Conservation (phyloP, 495 filamentous ascomycete genomes). For the Rhypophila decipiens region DNA sequence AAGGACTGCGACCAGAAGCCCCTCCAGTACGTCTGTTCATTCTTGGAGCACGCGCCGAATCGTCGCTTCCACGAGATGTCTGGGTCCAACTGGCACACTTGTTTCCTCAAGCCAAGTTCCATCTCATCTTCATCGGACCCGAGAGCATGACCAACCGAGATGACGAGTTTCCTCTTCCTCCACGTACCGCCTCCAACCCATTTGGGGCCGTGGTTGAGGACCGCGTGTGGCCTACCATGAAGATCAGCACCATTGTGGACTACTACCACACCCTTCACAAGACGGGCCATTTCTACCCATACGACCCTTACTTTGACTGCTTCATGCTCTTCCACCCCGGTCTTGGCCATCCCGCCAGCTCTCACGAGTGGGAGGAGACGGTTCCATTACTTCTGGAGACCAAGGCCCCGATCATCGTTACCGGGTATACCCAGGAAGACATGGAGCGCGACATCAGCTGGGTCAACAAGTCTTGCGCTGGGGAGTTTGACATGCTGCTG, state of each 20-base stretch:
- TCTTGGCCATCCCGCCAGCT: conserved; percentile 84
- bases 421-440: conserved; percentile 92
- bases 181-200: conserved; percentile 75
- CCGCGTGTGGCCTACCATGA: conserved; percentile 73
- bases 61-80: conserved; percentile 84
- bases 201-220: conserved; percentile 91
- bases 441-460: conserved; percentile 87
- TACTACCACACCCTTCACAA: conserved; percentile 97
- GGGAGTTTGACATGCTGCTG: conserved; percentile 87
- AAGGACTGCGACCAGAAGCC: conserved; percentile 72
- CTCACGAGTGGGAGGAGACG: conserved; percentile 88
- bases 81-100: conserved; percentile 90
- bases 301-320: conserved; percentile 95
- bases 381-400: conserved; percentile 86
- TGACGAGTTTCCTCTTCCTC: conserved; percentile 81
- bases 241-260: conserved; percentile 94
- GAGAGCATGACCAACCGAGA: conserved; percentile 91
- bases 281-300: conserved; percentile 80
- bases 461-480: conserved; percentile 73
- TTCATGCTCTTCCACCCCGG: conserved; percentile 96
- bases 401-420: conserved; percentile 87
- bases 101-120: conserved; percentile 74
- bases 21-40: conserved; percentile 90
- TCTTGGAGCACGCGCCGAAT: conserved; percentile 91
- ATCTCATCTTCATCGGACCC: conserved; percentile 91